Evolutionary conservation across 495 filamentous ascomycete genomes (phyloP).

Genomic region (Penicillium paradoxum): DNA sequence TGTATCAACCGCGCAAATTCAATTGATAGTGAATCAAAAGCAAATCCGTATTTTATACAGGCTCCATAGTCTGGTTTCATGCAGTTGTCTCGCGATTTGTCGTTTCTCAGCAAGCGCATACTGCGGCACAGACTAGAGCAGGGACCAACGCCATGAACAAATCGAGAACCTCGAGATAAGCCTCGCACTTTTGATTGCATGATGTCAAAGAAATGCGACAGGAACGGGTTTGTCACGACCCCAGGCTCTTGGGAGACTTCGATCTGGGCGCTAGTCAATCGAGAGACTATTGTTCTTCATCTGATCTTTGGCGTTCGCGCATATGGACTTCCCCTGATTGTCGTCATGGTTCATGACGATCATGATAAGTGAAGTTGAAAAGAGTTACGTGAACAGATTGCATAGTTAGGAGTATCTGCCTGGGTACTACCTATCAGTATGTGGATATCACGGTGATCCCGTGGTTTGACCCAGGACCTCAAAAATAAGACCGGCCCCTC

Average conservation of each 20-base stretch:
- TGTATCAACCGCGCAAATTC: background rate
- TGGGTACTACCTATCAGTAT: too few relatives aligned
- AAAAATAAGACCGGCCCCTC: background rate
- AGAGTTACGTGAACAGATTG: slow-evolving; percentile 1
- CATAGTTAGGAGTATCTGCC: too few relatives aligned
- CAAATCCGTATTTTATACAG: background rate
- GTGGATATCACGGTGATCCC: too few relatives aligned
- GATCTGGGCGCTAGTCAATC: slow-evolving; percentile 3
- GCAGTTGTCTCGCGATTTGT: slow-evolving; percentile 6
- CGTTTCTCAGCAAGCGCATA: slow-evolving; percentile 4
- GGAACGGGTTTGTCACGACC: background rate
- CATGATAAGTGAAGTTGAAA: background rate
- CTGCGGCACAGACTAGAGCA: background rate
- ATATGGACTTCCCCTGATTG: background rate
- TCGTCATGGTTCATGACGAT: background rate
- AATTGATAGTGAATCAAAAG: slow-evolving; percentile 3
- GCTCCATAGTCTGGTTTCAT: background rate
- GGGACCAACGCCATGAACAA: background rate
- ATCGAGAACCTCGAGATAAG: slow-evolving; percentile 12
- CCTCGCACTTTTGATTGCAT: slow-evolving; percentile 9
- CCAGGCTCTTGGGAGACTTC: background rate
- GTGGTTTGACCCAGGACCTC: background rate
- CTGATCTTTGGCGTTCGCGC: background rate
- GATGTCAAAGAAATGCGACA: background rate
- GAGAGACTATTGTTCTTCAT: background rate